Evolutionary conservation across 441 rosid genomes (phyloP).

Genomic region (Breynia disticha): DNA sequence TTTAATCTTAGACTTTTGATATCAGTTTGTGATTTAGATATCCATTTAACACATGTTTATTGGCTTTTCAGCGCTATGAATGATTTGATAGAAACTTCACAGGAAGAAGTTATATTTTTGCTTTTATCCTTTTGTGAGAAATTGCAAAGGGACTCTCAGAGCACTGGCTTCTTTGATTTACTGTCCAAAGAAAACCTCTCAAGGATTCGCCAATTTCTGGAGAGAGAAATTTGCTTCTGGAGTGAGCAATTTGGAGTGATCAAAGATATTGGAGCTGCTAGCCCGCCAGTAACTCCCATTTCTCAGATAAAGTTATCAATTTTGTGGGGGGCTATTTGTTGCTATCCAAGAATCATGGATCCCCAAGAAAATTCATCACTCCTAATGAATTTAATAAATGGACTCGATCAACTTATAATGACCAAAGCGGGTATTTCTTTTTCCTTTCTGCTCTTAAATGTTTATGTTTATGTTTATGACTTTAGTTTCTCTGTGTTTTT

Average conservation of each 20-base stretch:
- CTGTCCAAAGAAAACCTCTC: slow-evolving; percentile 26
- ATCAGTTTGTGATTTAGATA: slow-evolving; percentile 7
- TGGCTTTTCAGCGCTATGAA: slow-evolving; percentile 57
- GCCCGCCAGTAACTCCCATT: slow-evolving; percentile 23
- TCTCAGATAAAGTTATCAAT: slow-evolving; percentile 40
- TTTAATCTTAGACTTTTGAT: slow-evolving; percentile 12
- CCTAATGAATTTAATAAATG: slow-evolving; percentile 45
- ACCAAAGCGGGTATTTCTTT: slow-evolving; percentile 36
- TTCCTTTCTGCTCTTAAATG: neutral
- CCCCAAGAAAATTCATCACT: slow-evolving; percentile 28
- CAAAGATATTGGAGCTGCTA: slow-evolving; percentile 25
- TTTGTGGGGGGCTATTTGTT: slow-evolving; percentile 58
- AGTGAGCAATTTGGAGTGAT: slow-evolving; percentile 21
- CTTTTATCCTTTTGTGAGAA: slow-evolving; percentile 52
- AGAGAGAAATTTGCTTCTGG: slow-evolving; percentile 26
- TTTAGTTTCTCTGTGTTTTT: neutral
- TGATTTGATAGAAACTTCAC: slow-evolving; percentile 52
- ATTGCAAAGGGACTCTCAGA: slow-evolving; percentile 33
- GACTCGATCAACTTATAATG: slow-evolving; percentile 36
- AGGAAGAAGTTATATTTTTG: slow-evolving; percentile 50
- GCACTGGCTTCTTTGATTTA: slow-evolving; percentile 27
- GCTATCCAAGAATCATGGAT: slow-evolving; percentile 46
- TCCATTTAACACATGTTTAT: slow-evolving; percentile 3
- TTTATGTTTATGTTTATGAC: neutral
- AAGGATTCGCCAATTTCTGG: slow-evolving; percentile 36